Percentiles rank a stretch among this genome's conserved stretches.
Conservation (phyloP, 768 basidiomycete genomes). For the Leccinum uliginosum region DNA sequence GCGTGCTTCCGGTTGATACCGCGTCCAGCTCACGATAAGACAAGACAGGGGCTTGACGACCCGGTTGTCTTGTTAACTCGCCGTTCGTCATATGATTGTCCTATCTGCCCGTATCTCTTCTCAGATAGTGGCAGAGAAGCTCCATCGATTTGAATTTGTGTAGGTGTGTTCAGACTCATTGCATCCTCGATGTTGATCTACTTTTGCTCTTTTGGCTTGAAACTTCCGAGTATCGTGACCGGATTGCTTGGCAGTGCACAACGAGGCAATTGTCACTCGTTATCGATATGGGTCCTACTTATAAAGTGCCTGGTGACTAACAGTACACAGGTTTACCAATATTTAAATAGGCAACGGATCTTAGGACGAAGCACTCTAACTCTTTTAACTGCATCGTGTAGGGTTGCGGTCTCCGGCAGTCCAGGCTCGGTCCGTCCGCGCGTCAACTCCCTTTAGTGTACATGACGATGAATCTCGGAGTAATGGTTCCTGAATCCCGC, state of each 20-base stretch:
- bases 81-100: constrained; percentile 7
- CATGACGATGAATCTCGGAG: constrained; percentile 57
- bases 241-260: constrained; percentile 20
- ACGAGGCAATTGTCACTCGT: constrained; percentile 19
- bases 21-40: constrained; percentile 17
- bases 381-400: constrained; percentile 20
- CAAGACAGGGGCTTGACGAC: background rate
- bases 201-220: constrained; percentile 3
- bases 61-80: background rate
- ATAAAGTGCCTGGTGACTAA: constrained; percentile 17
- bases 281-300: constrained; percentile 17
- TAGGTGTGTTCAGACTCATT: constrained; percentile 19
- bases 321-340: constrained; percentile 17
- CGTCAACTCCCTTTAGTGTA: constrained; percentile 42
- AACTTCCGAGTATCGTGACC: constrained; percentile 18
- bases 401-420: constrained; percentile 9
- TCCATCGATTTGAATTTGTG: constrained; percentile 27
- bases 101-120: constrained; percentile 13
- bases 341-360: constrained; percentile 18
- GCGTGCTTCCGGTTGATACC: constrained; percentile 4
- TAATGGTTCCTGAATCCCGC: constrained; percentile 48
- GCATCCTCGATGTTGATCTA: constrained; percentile 25
- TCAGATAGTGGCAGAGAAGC: constrained; percentile 19
- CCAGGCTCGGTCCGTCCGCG: constrained; percentile 16
- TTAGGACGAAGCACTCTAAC: constrained; percentile 19